Conservation (phyloP, 23 red algal genomes). For the Cyanidiococcus yangmingshanensis region DNA sequence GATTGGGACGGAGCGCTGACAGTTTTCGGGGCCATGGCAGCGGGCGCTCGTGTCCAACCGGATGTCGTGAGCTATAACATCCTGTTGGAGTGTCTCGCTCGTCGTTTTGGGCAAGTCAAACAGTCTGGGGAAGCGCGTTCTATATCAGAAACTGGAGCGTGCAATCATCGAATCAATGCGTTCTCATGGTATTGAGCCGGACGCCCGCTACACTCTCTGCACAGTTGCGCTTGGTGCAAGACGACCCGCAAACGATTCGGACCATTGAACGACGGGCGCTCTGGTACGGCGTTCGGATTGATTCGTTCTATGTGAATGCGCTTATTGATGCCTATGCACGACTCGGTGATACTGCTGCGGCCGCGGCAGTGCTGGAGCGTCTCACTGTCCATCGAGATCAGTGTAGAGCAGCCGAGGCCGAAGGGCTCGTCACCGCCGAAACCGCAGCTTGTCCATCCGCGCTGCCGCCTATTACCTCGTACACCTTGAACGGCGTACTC, state of each 20-base stretch:
- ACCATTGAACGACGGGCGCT: not conserved
- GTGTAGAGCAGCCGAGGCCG: not conserved
- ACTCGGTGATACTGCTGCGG: not conserved
- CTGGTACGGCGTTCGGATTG: not conserved
- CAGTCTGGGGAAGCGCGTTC: not conserved
- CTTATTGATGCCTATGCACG: slow-evolving; percentile 13
- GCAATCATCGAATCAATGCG: not conserved
- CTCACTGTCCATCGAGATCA: not conserved
- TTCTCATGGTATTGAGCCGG: not conserved
- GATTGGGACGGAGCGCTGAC: slow-evolving; percentile 1
- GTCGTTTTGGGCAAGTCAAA: not conserved
- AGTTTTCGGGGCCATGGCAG: slow-evolving; percentile 4
- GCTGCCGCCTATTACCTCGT: not conserved
- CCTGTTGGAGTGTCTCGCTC: slow-evolving; percentile 1
- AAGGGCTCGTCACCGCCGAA: not conserved
- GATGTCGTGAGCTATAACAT: slow-evolving; percentile 13
- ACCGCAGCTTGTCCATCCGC: not conserved
- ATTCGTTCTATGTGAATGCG: not conserved
- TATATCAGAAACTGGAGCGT: not conserved
- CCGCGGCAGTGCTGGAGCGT: slow-evolving; percentile 7
- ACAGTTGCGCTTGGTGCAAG: not conserved
- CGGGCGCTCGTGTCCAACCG: not conserved
- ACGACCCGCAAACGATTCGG: not conserved
- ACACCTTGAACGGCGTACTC: slow-evolving; percentile 12
- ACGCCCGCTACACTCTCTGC: slow-evolving; percentile 5